These are phyloP conservation scores for Alternaria ethzedia DNA, from an alignment of 2,329 filamentous ascomycete species.

Conservation along the genomic window DNA sequence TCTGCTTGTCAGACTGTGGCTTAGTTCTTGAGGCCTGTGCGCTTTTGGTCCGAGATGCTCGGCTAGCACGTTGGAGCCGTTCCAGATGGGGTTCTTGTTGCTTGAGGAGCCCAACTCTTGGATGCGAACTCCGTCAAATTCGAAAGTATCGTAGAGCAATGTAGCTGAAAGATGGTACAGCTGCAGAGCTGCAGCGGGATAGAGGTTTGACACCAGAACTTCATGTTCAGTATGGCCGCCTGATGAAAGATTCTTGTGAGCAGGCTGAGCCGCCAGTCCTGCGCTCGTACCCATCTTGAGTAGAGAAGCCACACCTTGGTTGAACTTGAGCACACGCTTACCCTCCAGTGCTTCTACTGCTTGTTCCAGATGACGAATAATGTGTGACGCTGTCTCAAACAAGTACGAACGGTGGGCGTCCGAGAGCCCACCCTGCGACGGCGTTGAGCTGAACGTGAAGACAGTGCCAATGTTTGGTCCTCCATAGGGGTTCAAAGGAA, in stretches of 20 bases:
- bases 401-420: neutral
- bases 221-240: neutral
- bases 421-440: slow-evolving; percentile 1
- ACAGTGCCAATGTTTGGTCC: slow-evolving; percentile 12
- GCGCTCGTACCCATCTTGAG: neutral
- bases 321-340: slow-evolving; percentile 6
- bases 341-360: slow-evolving; percentile 10
- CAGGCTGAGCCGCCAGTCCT: neutral
- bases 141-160: slow-evolving; percentile 7
- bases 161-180: slow-evolving; percentile 6
- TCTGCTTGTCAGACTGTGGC: neutral
- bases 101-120: slow-evolving; percentile 4
- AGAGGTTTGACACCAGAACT: slow-evolving; percentile 6
- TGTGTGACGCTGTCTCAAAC: slow-evolving; percentile 5
- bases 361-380: slow-evolving; percentile 10
- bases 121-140: slow-evolving; percentile 10
- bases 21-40: neutral
- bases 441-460: slow-evolving; percentile 5
- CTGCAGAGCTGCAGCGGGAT: neutral
- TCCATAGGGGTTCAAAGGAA: slow-evolving; percentile 9
- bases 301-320: slow-evolving; percentile 7
- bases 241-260: neutral
- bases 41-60: slow-evolving; percentile 2
- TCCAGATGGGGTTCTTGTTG: slow-evolving; percentile 10
- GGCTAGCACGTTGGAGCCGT: slow-evolving; percentile 6